Percentiles rank a stretch among this genome's conserved stretches.
Evolutionary conservation across 2,329 filamentous ascomycete species (phyloP).

Genomic region (Sarocladium strictum): DNA sequence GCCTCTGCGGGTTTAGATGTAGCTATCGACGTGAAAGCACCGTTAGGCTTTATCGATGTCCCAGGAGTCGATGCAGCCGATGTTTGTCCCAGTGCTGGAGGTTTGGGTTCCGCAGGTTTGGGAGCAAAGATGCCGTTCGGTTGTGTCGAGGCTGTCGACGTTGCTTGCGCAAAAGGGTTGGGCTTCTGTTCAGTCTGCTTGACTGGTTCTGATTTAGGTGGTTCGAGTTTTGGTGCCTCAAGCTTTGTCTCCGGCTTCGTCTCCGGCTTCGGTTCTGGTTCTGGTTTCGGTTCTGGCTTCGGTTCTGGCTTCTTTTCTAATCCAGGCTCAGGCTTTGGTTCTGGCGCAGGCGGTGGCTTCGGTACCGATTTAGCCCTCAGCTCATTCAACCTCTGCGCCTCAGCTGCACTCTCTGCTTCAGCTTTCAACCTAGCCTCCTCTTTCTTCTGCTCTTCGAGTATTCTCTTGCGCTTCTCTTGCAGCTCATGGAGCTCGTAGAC

Average conservation of each 20-base stretch:
- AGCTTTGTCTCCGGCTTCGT: constrained; percentile 11
- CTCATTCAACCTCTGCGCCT: constrained; percentile 42
- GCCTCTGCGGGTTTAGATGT: constrained; percentile 10
- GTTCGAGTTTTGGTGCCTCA: constrained; percentile 10
- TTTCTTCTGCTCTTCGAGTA: constrained; percentile 37
- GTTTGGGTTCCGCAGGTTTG: constrained; percentile 11
- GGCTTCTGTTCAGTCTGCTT: constrained; percentile 8
- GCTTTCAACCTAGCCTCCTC: constrained; percentile 40
- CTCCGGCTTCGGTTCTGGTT: constrained; percentile 16
- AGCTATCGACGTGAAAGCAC: constrained; percentile 12
- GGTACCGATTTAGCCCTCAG: constrained; percentile 39
- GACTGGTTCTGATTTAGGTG: neutral
- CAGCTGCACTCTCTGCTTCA: constrained; percentile 38
- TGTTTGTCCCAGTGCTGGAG: constrained; percentile 8
- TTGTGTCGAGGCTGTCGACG: neutral
- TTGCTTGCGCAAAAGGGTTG: neutral
- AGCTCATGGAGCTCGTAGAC: constrained; percentile 42
- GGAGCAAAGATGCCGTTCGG: neutral
- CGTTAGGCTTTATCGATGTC: constrained; percentile 11
- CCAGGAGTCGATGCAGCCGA: too few relatives aligned
- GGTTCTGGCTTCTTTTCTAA: too few relatives aligned
- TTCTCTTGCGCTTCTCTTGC: constrained; percentile 36
- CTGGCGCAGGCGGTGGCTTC: constrained; percentile 29
- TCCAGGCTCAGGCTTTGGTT: constrained; percentile 26
- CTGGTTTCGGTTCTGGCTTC: constrained; percentile 10